Conservation (phyloP, 1,284 basidiomycete species). For the Lentinula novae-zelandiae region DNA sequence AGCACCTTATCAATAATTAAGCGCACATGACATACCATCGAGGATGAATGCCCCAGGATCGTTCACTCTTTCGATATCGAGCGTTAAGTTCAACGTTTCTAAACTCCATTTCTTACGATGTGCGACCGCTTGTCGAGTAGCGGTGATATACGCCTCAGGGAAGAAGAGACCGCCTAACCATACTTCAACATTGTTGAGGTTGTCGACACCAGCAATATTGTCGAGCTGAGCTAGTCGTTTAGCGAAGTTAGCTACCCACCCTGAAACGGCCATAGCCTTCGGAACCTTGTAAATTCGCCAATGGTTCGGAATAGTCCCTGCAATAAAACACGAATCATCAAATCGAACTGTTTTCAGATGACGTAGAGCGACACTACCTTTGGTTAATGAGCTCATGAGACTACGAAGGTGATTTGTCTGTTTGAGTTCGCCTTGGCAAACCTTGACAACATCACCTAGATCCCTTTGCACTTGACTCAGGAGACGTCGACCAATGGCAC, state of each 20-base stretch:
- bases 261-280: constrained; percentile 74
- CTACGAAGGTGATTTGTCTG: constrained; percentile 92
- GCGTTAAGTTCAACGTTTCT: constrained; percentile 78
- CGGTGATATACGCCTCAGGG: constrained; percentile 93
- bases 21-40: constrained; percentile 58
- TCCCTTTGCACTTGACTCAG: constrained; percentile 78
- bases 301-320: constrained; percentile 82
- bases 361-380: constrained; percentile 50
- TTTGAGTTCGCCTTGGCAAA: constrained; percentile 84
- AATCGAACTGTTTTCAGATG: not conserved
- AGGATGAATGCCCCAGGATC: constrained; percentile 77
- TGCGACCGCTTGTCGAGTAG: constrained; percentile 88
- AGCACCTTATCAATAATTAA: constrained; percentile 7
- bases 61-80: constrained; percentile 78
- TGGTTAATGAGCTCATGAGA: constrained; percentile 83
- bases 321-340: constrained; percentile 8
- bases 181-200: constrained; percentile 71
- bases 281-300: constrained; percentile 90
- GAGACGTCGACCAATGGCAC: constrained; percentile 74
- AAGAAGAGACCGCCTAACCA: constrained; percentile 94
- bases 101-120: constrained; percentile 89
- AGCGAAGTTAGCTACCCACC: constrained; percentile 82
- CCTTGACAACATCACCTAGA: constrained; percentile 75
- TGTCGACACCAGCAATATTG: constrained; percentile 64
- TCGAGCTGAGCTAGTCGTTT: constrained; percentile 80